These are phyloP conservation scores for Pichia sp. DNA, from an alignment of 1,139 yeast genomes.

Conservation along the genomic window DNA sequence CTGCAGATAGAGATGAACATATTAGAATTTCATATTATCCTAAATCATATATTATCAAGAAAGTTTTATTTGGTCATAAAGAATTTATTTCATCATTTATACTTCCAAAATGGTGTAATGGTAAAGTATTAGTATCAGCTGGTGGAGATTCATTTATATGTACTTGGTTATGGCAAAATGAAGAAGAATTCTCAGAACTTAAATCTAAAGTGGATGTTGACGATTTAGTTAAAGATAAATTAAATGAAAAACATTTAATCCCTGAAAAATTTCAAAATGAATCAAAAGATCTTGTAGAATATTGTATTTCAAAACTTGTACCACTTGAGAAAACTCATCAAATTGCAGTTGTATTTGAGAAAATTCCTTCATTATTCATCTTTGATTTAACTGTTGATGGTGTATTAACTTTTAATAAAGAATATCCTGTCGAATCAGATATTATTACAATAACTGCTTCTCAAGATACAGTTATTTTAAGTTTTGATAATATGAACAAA, in stretches of 20 bases:
- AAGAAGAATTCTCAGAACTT: conserved; percentile 30
- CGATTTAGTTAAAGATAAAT: conserved; percentile 37
- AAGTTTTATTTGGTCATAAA: conserved; percentile 81
- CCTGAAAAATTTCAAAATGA: conserved; percentile 61
- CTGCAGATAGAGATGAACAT: conserved; percentile 96
- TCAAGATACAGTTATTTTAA: conserved; percentile 17
- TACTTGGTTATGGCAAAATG: conserved; percentile 56
- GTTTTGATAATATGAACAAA: conserved; percentile 29
- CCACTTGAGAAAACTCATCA: conserved; percentile 28
- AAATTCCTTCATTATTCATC: conserved; percentile 20
- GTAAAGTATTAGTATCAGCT: conserved; percentile 56
- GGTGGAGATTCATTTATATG: conserved; percentile 85
- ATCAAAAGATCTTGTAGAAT: conserved; percentile 41
- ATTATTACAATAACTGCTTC: conserved; percentile 21
- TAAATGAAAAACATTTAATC: conserved; percentile 55
- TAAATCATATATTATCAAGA: conserved; percentile 64
- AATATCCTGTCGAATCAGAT: conserved; percentile 24
- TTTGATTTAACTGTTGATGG: conserved; percentile 25
- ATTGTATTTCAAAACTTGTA: conserved; percentile 42
- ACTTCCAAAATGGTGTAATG: conserved; percentile 42
- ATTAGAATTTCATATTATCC: conserved; percentile 84
- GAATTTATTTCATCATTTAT: conserved; percentile 67
- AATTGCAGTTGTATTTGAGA: conserved; percentile 25
- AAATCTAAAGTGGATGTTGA: conserved; percentile 45
- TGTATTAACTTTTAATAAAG: conserved; percentile 27